Base-by-base conservation (phyloP, 1,139 yeast genomes). In the Pichia sp. region DNA sequence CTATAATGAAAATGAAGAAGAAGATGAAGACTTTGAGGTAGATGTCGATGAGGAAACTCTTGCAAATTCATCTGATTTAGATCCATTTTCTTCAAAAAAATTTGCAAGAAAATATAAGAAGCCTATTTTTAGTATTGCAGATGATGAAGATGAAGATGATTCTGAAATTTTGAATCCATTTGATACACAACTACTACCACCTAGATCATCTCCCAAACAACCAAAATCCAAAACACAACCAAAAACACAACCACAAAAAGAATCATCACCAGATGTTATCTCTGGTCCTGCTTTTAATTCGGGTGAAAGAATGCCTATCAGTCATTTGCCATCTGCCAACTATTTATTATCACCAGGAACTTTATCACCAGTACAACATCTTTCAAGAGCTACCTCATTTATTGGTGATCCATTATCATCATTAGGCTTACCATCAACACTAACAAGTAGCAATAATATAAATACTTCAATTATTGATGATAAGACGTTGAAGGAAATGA, bases 341-440 rank as follows among this genome's bases (percentile, higher is more conserved):
- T 27, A 47, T 18, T 33, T 27, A 24, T 36, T 30, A 29, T 38
- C 43, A 34, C 63, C 75, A 18, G 69, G 72, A 8, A 50, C 64
- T 5, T 41, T 56, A 9, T 68, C 84, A 1, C 84, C 86, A 1
- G 76, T 61, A 13, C 79, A 63, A 37, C 75, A 81, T 54, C 59
- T 80, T 38, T 80, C 88, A 1, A 65, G 89, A 41, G 76, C 68
- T 1, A 72, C 70, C 34, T 79, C 88, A 0, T 49, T 50, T 18
- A 28, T 45, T 14, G 56, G 56, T 1, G 43, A 37, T 31, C 30
- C 37, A 8, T 6, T 13, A n/a, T 13, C 22, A n/a, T 3, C 30
- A 13, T 27, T 25, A 10, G 31, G 13, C 13, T 22, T 16, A 14
- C 6, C 22, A n/a, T 9, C 18, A 3, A 6, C 24, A 9, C 29